Evolutionary conservation across 1,284 basidiomycete species (phyloP).

Genomic region (Boletellus deceptivus): DNA sequence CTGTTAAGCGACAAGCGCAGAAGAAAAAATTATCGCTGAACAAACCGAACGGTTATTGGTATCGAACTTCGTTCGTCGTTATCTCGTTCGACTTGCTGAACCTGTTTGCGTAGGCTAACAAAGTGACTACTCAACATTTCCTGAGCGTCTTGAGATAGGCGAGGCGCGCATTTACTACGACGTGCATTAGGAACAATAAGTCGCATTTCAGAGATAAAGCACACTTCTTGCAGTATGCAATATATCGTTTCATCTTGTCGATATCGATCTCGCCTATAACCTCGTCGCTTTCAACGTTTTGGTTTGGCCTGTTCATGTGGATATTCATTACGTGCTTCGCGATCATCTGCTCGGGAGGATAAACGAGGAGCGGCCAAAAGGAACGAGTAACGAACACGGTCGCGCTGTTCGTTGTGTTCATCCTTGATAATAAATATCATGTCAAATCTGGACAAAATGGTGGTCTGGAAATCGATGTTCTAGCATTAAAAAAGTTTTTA

Average conservation of each 20-base stretch:
- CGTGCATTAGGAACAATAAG: constrained; percentile 1
- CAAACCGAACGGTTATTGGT: constrained; percentile 94
- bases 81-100: constrained; percentile 94
- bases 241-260: constrained; percentile 98
- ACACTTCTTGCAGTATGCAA: constrained; percentile 93
- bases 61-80: constrained; percentile 98
- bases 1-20: constrained; percentile 7
- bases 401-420: constrained; percentile 93
- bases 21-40: constrained; percentile 10
- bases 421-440: constrained; percentile 99
- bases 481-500: constrained; percentile 31
- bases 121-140: constrained; percentile 99
- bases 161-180: constrained; percentile 89
- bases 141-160: constrained; percentile 88
- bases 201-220: constrained; percentile 21
- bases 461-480: constrained; percentile 99
- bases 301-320: constrained; percentile 89
- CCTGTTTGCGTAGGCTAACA: constrained; percentile 90
- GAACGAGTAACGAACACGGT: constrained; percentile 57
- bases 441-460: constrained; percentile 97
- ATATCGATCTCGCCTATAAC: constrained; percentile 91
- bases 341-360: constrained; percentile 63
- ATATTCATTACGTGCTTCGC: constrained; percentile 99
- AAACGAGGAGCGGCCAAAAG: background rate
- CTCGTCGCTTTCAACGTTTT: constrained; percentile 59